These are phyloP conservation scores for Backusella westeae DNA, from an alignment of 192 early-diverging fungal genomes.

Conservation along the genomic window DNA sequence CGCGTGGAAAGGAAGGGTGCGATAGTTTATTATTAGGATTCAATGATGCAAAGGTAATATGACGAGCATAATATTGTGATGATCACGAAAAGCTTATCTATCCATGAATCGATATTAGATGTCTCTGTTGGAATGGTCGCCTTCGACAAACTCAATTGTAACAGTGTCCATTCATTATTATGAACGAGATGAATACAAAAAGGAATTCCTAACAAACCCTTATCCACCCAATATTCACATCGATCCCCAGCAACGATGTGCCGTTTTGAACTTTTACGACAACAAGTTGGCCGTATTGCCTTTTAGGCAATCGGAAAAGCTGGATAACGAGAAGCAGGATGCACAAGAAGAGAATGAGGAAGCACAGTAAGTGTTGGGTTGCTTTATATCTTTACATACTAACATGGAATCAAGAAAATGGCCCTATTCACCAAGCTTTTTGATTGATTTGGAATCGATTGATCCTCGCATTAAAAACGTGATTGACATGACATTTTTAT, in stretches of 20 bases:
- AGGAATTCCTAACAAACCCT: conserved; percentile 65
- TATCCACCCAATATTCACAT: conserved; percentile 63
- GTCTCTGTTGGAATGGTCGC: conserved; percentile 86
- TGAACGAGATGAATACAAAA: conserved; percentile 87
- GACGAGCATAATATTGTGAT: background rate
- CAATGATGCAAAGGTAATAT: conserved; percentile 76
- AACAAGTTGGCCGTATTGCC: conserved; percentile 90
- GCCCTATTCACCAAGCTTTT: conserved; percentile 71
- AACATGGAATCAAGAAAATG: conserved; percentile 35
- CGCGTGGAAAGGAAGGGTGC: conserved; percentile 57
- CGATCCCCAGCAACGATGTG: conserved; percentile 89
- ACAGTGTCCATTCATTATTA: conserved; percentile 98
- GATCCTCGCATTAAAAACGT: conserved; percentile 71
- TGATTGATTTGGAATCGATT: conserved; percentile 60
- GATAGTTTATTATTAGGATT: conserved; percentile 79
- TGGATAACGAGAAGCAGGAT: conserved; percentile 24
- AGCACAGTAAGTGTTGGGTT: conserved; percentile 40
- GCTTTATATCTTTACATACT: background rate
- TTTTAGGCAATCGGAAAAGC: conserved; percentile 65
- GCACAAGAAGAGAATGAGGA: conserved; percentile 53
- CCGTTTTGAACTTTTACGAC: conserved; percentile 82
- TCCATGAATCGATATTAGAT: conserved; percentile 54
- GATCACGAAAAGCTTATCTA: background rate
- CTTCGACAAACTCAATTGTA: conserved; percentile 66
- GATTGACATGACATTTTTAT: conserved; percentile 87